phyloP scores from a whole-genome alignment of 495 filamentous ascomycete genomes.

The Delitschia confertaspora region DNA sequence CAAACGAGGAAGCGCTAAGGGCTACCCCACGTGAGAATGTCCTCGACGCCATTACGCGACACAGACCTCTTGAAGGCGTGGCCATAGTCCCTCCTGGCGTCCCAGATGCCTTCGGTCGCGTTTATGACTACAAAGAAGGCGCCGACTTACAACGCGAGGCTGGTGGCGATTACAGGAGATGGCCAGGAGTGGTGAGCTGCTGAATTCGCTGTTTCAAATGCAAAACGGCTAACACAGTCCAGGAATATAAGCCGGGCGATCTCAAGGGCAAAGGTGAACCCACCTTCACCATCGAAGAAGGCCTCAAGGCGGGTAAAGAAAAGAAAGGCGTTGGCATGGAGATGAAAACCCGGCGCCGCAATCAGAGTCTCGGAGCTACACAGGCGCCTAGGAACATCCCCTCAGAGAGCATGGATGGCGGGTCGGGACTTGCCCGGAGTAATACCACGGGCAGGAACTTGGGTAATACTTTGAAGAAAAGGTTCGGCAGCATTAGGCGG shows the following conservation, averaged over 20 bases:
- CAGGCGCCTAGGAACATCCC: slow-evolving; percentile 6
- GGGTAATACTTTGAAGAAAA: slow-evolving; percentile 16
- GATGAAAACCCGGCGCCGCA: slow-evolving; percentile 28
- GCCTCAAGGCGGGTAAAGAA: slow-evolving; percentile 46
- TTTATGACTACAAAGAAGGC: slow-evolving; percentile 77
- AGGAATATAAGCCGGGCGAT: slow-evolving; percentile 64
- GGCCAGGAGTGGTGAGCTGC: slow-evolving; percentile 52
- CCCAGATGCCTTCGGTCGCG: slow-evolving; percentile 54
- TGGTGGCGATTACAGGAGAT: slow-evolving; percentile 57
- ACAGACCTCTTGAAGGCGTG: slow-evolving; percentile 77
- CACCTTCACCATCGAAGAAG: slow-evolving; percentile 56
- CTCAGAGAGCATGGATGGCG: neutral
- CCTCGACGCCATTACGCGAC: slow-evolving; percentile 59
- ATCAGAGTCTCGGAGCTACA: slow-evolving; percentile 19
- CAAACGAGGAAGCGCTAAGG: slow-evolving; percentile 67
- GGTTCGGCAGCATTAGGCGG: slow-evolving; percentile 20
- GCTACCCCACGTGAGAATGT: slow-evolving; percentile 80
- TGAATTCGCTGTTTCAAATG: neutral
- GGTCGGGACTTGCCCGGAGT: slow-evolving; percentile 11
- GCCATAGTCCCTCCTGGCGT: slow-evolving; percentile 67
- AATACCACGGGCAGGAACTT: slow-evolving; percentile 21
- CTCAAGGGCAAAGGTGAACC: slow-evolving; percentile 77
- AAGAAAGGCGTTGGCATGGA: slow-evolving; percentile 29
- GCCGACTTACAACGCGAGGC: slow-evolving; percentile 69
- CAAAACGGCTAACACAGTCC: neutral